These are phyloP conservation scores for Phalaenopsis hybrid DNA, from an alignment of 116 monocot species.

Conservation along the genomic window DNA sequence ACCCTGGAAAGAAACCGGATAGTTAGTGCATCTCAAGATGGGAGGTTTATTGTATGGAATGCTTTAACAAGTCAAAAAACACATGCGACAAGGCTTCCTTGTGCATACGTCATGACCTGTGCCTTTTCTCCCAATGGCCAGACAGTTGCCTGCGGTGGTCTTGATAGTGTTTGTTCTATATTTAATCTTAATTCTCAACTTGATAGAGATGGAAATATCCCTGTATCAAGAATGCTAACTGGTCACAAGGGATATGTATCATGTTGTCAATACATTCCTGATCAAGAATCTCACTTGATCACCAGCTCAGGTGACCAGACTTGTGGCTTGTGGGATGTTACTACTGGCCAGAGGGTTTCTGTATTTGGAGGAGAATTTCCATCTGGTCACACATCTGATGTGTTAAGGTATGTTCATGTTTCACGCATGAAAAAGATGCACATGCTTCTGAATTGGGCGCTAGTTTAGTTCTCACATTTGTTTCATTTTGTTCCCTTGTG, in stretches of 20 bases:
- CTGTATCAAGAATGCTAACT: slow-evolving; percentile 64
- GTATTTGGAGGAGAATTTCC: slow-evolving; percentile 98
- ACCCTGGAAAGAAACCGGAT: slow-evolving; percentile 85
- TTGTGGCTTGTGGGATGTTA: slow-evolving; percentile 90
- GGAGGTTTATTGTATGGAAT: slow-evolving; percentile 95
- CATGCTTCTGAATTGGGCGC: too few species aligned
- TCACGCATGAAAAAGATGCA: not conserved
- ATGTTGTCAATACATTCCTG: slow-evolving; percentile 83
- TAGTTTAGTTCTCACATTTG: not conserved
- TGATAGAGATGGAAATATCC: slow-evolving; percentile 85
- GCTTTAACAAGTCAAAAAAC: slow-evolving; percentile 98
- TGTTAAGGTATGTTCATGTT: slow-evolving; percentile 50
- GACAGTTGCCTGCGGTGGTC: slow-evolving; percentile 87
- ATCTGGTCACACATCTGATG: slow-evolving; percentile 92
- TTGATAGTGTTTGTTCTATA: slow-evolving; percentile 92
- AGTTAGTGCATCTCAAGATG: slow-evolving; percentile 94
- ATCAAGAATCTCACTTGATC: slow-evolving; percentile 75
- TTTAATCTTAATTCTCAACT: slow-evolving; percentile 74
- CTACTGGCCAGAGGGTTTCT: slow-evolving; percentile 82
- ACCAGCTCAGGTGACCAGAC: slow-evolving; percentile 97
- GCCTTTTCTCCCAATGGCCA: slow-evolving; percentile 89
- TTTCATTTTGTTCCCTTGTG: not conserved
- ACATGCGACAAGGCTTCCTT: slow-evolving; percentile 84
- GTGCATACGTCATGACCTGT: slow-evolving; percentile 95
- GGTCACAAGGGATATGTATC: slow-evolving; percentile 96